These are phyloP conservation scores for Coemansia sp. DNA, from an alignment of 192 early-diverging fungal species.

Conservation along the genomic window DNA sequence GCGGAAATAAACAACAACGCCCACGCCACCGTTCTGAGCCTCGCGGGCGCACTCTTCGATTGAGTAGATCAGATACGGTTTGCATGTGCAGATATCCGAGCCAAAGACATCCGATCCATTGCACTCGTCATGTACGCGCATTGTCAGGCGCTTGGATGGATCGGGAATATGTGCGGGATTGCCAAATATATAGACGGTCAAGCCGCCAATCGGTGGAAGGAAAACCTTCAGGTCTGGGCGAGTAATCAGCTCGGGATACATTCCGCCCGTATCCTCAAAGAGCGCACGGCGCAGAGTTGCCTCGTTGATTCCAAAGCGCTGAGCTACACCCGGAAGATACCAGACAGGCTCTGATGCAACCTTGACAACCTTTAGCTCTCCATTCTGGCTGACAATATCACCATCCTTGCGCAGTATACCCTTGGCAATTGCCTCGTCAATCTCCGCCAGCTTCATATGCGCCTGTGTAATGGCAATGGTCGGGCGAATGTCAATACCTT, in stretches of 20 bases:
- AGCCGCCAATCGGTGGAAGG: slow-evolving; percentile 88
- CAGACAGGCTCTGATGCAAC: slow-evolving; percentile 95
- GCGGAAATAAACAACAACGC: slow-evolving; percentile 94
- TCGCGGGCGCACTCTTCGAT: slow-evolving; percentile 87
- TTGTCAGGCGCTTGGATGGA: slow-evolving; percentile 75
- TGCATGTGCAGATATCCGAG: slow-evolving; percentile 82
- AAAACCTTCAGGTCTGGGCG: slow-evolving; percentile 92
- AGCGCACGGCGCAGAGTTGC: slow-evolving; percentile 75
- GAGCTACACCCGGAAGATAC: slow-evolving; percentile 90
- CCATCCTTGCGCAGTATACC: slow-evolving; percentile 74
- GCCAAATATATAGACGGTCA: slow-evolving; percentile 93
- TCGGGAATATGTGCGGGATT: slow-evolving; percentile 77
- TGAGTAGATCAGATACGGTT: slow-evolving; percentile 79
- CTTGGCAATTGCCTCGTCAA: slow-evolving; percentile 67
- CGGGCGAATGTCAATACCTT: slow-evolving; percentile 81
- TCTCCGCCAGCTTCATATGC: slow-evolving; percentile 93
- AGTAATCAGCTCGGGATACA: slow-evolving; percentile 94
- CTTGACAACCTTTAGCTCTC: slow-evolving; percentile 86
- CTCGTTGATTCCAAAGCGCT: slow-evolving; percentile 84
- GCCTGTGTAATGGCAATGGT: slow-evolving; percentile 91
- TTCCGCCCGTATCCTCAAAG: slow-evolving; percentile 90
- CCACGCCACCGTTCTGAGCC: slow-evolving; percentile 88
- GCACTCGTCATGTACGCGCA: slow-evolving; percentile 94
- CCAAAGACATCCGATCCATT: slow-evolving; percentile 90
- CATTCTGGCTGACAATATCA: slow-evolving; percentile 72